Conservation (phyloP, 2,329 filamentous ascomycete species). For the Fusarium anguioides region DNA sequence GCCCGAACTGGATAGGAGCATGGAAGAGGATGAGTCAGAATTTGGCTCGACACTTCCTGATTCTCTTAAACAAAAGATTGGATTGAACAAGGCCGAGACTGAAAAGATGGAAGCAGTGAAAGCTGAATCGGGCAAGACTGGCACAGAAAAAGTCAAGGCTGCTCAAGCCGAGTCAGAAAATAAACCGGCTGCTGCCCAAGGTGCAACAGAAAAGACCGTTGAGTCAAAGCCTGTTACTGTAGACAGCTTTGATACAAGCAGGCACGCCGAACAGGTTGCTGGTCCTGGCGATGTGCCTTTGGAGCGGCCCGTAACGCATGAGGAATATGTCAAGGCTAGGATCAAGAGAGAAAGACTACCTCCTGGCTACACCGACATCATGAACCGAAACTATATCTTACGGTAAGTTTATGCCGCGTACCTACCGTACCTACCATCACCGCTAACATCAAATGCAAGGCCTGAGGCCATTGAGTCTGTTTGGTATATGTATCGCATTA, state of each 20-base stretch:
- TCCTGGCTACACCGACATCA: conserved; percentile 62
- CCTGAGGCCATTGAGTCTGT: conserved; percentile 90
- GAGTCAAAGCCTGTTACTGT: conserved; percentile 9
- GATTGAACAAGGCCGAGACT: conserved; percentile 20
- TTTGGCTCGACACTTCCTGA: conserved; percentile 48
- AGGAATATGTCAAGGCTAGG: conserved; percentile 62
- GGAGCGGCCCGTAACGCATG: conserved; percentile 60
- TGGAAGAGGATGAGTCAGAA: conserved; percentile 37
- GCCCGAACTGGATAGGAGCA: conserved; percentile 37
- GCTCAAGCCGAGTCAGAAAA: conserved; percentile 11
- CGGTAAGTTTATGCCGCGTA: conserved; percentile 58
- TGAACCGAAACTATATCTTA: conserved; percentile 66
- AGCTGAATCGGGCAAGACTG: background rate
- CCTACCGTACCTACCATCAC: conserved; percentile 10
- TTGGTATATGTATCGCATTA: conserved; percentile 92
- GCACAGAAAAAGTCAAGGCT: background rate
- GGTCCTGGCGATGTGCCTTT: conserved; percentile 2
- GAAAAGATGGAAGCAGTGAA: conserved; percentile 6
- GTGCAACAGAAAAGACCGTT: background rate
- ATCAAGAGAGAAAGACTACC: conserved; percentile 60
- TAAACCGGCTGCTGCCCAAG: conserved; percentile 17
- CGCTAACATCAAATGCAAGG: conserved; percentile 53
- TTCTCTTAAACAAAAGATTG: conserved; percentile 49
- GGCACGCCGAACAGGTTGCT: conserved; percentile 13
- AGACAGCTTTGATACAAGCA: conserved; percentile 27